A percentile compares a stretch with the other conserved stretches of the same genome.
These are phyloP conservation scores for Vigna hirtella DNA, from an alignment of 306 rosid species.

Conservation along the genomic window DNA sequence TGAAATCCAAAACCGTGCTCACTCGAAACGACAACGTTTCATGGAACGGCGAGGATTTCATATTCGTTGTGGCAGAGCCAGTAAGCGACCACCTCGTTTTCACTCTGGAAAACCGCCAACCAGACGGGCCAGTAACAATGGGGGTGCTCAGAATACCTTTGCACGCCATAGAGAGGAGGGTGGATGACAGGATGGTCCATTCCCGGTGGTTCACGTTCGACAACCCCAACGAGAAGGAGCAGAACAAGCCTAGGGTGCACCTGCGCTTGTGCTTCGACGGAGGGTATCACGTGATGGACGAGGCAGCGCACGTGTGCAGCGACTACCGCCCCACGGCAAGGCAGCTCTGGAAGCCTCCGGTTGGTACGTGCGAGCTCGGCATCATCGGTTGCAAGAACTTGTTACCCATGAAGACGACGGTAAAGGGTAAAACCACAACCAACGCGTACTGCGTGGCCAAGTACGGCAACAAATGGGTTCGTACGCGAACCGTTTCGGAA, in stretches of 20 bases:
- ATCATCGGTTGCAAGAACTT: conserved; percentile 70
- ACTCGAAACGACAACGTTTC: conserved; percentile 54
- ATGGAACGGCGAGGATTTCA: conserved; percentile 80
- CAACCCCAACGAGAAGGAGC: conserved; percentile 34
- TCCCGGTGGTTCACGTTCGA: conserved; percentile 76
- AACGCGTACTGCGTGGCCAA: conserved; percentile 88
- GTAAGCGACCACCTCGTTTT: conserved; percentile 56
- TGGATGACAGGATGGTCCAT: conserved; percentile 74
- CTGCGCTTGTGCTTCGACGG: conserved; percentile 84
- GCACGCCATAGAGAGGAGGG: conserved; percentile 65
- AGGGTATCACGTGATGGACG: conserved; percentile 96
- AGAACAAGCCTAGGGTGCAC: conserved; percentile 52
- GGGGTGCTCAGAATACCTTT: conserved; percentile 65
- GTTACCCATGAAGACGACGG: conserved; percentile 73
- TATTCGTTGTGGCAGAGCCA: conserved; percentile 86
- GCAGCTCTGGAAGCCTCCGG: conserved; percentile 84
- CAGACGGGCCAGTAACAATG: conserved; percentile 41
- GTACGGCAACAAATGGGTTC: conserved; percentile 87
- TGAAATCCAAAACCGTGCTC: conserved; percentile 50
- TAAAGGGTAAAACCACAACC: conserved; percentile 61
- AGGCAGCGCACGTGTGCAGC: conserved; percentile 78
- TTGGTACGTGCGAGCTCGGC: conserved; percentile 80
- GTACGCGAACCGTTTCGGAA: conserved; percentile 72
- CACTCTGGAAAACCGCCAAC: conserved; percentile 63
- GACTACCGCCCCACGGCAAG: conserved; percentile 93